phyloP scores from a whole-genome alignment of 306 rosid species.

The Neltuma alba region DNA sequence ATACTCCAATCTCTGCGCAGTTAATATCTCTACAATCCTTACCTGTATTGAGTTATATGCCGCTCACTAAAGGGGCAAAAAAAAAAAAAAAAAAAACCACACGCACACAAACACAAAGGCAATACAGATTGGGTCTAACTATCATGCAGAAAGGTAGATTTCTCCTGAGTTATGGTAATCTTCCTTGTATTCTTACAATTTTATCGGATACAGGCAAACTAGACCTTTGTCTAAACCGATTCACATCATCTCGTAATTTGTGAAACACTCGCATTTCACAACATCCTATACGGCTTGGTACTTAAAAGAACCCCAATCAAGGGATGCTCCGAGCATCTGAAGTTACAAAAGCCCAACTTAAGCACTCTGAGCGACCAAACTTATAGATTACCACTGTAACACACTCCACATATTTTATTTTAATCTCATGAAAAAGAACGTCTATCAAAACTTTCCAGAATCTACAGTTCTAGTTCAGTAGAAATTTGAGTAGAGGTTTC shows the following conservation, averaged over 20 bases:
- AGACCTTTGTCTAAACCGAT: too few species aligned
- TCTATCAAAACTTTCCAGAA: constrained; percentile 36
- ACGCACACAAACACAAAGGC: too few species aligned
- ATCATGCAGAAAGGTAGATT: too few species aligned
- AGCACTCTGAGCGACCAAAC: constrained; percentile 42
- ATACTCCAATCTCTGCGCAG: too few species aligned
- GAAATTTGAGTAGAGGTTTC: constrained; percentile 27
- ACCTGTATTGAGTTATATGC: background rate
- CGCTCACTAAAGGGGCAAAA: too few species aligned
- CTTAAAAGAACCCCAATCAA: constrained; percentile 16
- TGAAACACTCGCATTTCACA: constrained; percentile 1
- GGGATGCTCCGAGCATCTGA: constrained; percentile 47
- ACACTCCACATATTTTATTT: constrained; percentile 27
- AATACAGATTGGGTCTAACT: too few species aligned
- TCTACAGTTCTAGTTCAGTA: constrained; percentile 38
- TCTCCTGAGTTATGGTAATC: too few species aligned
- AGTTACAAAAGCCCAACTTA: constrained; percentile 54
- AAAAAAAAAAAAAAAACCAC: too few species aligned
- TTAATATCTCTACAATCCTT: too few species aligned
- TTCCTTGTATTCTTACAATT: too few species aligned
- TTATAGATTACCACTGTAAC: constrained; percentile 1
- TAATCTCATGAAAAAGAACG: constrained; percentile 23
- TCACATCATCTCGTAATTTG: background rate
- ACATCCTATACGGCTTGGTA: constrained; percentile 11
- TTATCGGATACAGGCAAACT: too few species aligned